Conservation (phyloP, 225 moss, liverwort and hornwort genomes). For the Asterella californica region DNA sequence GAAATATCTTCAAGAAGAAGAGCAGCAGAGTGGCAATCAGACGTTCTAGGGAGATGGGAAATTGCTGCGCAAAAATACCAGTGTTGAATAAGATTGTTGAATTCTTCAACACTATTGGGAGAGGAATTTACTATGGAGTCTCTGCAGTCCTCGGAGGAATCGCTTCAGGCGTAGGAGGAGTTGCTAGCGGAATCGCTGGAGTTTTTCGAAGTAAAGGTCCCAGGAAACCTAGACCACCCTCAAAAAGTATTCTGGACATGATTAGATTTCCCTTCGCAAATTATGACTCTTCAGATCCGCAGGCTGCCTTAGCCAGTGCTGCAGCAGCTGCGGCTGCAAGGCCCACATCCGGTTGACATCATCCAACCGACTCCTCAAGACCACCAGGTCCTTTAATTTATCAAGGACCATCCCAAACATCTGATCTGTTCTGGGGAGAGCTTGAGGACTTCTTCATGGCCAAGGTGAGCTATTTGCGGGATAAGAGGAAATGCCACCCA, state of each 20-base stretch:
- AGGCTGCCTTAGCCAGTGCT: slow-evolving; percentile 15
- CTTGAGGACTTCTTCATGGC: background rate
- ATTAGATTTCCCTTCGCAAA: slow-evolving; percentile 36
- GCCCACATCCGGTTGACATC: slow-evolving; percentile 9
- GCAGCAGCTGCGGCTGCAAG: background rate
- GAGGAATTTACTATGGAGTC: background rate
- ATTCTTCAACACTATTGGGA: background rate
- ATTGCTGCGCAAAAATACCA: slow-evolving; percentile 2
- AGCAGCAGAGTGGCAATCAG: background rate
- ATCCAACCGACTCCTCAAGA: background rate
- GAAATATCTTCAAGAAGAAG: background rate
- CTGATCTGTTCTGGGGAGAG: background rate
- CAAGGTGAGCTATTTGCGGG: background rate
- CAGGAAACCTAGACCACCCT: slow-evolving; percentile 31
- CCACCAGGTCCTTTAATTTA: background rate
- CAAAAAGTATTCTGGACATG: slow-evolving; percentile 43
- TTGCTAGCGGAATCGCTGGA: background rate
- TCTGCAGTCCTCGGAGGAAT: slow-evolving; percentile 10
- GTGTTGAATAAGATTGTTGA: background rate
- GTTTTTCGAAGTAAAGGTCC: background rate
- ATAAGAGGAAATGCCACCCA: background rate
- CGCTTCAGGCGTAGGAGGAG: background rate
- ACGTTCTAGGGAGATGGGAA: slow-evolving; percentile 1
- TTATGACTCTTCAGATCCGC: slow-evolving; percentile 28
- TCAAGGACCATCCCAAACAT: background rate